phyloP scores from a whole-genome alignment of 2,329 filamentous ascomycete species.

The Fusarium verrucosum region DNA sequence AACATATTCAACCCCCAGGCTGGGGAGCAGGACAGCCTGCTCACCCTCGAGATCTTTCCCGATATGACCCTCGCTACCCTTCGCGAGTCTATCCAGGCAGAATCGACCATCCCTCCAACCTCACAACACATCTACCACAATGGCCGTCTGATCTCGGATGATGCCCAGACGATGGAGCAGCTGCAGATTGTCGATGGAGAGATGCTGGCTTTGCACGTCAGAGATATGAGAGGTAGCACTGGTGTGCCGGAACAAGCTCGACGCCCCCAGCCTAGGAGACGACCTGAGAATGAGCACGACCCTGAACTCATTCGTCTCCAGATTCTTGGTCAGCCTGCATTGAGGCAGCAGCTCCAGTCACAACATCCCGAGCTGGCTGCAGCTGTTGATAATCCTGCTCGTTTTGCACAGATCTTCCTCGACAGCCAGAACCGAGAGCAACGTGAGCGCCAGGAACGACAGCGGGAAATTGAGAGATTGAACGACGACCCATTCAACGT shows the following conservation, averaged over 20 bases:
- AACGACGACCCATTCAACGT: conserved; percentile 96
- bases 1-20: conserved; percentile 80
- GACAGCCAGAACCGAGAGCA: conserved; percentile 75
- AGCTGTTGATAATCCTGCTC: conserved; percentile 76
- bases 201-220: conserved; percentile 88
- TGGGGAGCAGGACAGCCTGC: conserved; percentile 74
- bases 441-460: conserved; percentile 77
- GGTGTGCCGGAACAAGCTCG: conserved; percentile 52
- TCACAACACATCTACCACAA: conserved; percentile 92
- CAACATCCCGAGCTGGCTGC: conserved; percentile 80
- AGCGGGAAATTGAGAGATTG: conserved; percentile 82
- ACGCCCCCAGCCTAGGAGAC: conserved; percentile 46
- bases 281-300: conserved; percentile 62
- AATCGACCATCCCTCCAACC: conserved; percentile 75
- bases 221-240: conserved; percentile 63
- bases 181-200: conserved; percentile 86
- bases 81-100: conserved; percentile 87
- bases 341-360: conserved; percentile 75
- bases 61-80: conserved; percentile 86
- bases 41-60: conserved; percentile 82
- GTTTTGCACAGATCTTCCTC: conserved; percentile 78
- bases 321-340: conserved; percentile 78
- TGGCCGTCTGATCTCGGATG: conserved; percentile 80
- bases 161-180: conserved; percentile 82
- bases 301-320: conserved; percentile 84